Base-by-base conservation (phyloP, 257 asterid species). In the Petunia secreta region DNA sequence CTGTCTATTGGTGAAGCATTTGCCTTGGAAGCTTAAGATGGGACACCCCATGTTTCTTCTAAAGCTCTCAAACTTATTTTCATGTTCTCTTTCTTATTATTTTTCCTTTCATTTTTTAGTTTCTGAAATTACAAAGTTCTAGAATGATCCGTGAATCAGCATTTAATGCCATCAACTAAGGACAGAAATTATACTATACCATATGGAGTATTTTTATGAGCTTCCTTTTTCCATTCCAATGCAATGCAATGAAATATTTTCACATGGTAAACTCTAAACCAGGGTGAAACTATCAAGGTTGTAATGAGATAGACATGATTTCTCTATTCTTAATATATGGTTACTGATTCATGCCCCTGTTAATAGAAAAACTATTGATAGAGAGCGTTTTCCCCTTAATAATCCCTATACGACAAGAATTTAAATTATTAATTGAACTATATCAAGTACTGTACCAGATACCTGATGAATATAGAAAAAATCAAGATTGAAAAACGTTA, bases 61-160 rank as follows among this genome's bases (percentile, higher is more conserved):
- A 8, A 52, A 52, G 57, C 75, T 16, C 57, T 68, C 39, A 65
- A 41, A 68, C 8, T 68, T 68, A n/a, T 68, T 69, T 69, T 46
- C 76, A 44, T 9, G 40, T 44, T 44, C 25, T 25, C 43, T 46
- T 5, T 25, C 46, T 2, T 2, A 6, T 50, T 8, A 7, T 50
- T 48, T 8, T 7, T 7, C 8, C 8, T 50, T 2, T 7, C 8
- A 7, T 50, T 50, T 4, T 69, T 69, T 69, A 1, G 77, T 46
- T 55, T 48, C 77, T 69, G 58, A 8, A 46, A n/a, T 16, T 44
- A 69, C 57, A n/a, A 43, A 68, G 68, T 85, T 82, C 86, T 85
- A 57, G 85, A 80, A 83, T 52, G 62, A 81, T 86, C 93, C 83
- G 82, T 83, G 91, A 88, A 76, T 82, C 79, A 74, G 63, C 9